phyloP scores from a whole-genome alignment of 352 stramenopile genomes.

The Phytopythium vexans region DNA sequence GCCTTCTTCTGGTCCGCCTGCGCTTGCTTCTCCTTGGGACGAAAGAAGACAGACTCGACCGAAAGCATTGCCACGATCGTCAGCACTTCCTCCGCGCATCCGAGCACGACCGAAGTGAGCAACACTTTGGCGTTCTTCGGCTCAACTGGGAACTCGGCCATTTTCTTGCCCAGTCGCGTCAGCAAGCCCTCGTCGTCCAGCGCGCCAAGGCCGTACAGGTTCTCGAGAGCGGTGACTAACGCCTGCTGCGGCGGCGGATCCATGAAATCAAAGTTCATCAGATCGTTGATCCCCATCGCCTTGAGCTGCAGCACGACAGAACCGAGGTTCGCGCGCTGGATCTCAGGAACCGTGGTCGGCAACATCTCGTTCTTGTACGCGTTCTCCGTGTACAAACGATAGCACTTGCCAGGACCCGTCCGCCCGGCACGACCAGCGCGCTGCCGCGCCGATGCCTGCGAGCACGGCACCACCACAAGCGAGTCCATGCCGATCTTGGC shows the following conservation, averaged over 20 bases:
- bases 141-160: constrained; percentile 99
- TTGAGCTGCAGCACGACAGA: constrained; percentile 99
- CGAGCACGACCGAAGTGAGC: constrained; percentile 96
- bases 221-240: constrained; percentile 96
- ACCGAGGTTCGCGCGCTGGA: constrained; percentile 98
- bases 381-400: constrained; percentile 98
- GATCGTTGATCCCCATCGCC: constrained; percentile 99
- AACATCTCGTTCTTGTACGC: constrained; percentile 98
- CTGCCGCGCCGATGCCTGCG: constrained; percentile 97
- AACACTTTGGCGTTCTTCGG: constrained; percentile 99
- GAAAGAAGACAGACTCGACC: constrained; percentile 98
- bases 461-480: constrained; percentile 98
- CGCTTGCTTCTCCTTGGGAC: constrained; percentile 98
- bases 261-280: constrained; percentile 99
- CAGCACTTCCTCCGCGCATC: constrained; percentile 98
- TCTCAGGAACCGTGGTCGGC: constrained; percentile 97
- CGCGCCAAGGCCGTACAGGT: constrained; percentile 96
- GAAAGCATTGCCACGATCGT: constrained; percentile 99
- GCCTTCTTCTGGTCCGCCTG: constrained; percentile 99
- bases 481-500: constrained; percentile 99
- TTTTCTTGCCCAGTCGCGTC: constrained; percentile 95
- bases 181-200: constrained; percentile 96
- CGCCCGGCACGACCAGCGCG: constrained; percentile 95
- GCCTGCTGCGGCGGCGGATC: constrained; percentile 97
- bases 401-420: constrained; percentile 99